Evolutionary conservation across 345 rosid species (phyloP).

Genomic region (Noccaea bulbosa): DNA sequence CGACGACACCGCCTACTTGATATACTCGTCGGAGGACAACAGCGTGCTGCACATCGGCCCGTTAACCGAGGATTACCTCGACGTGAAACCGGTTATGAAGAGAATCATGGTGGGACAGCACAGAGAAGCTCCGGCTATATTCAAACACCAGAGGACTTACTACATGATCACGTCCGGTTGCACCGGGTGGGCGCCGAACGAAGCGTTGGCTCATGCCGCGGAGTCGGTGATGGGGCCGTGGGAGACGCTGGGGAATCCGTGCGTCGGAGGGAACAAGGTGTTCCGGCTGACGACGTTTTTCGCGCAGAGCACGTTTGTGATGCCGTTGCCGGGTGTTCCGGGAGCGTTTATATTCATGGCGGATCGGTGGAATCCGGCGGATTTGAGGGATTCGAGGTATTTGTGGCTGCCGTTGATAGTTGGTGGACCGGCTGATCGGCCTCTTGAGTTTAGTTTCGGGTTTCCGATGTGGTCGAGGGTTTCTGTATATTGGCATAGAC

Average conservation of each 20-base stretch:
- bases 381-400: conserved; percentile 81
- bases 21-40: conserved; percentile 88
- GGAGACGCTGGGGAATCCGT: conserved; percentile 93
- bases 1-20: conserved; percentile 70
- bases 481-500: conserved; percentile 91
- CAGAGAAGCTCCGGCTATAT: conserved; percentile 90
- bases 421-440: conserved; percentile 80
- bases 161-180: conserved; percentile 98
- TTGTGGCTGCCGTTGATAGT: conserved; percentile 88
- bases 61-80: conserved; percentile 69
- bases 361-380: conserved; percentile 93
- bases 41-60: conserved; percentile 90
- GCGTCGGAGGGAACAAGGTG: conserved; percentile 80
- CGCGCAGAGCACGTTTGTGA: conserved; percentile 76
- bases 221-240: conserved; percentile 93
- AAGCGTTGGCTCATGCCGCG: conserved; percentile 81
- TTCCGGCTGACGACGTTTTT: conserved; percentile 71
- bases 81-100: conserved; percentile 56
- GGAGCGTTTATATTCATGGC: conserved; percentile 85
- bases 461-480: conserved; percentile 86
- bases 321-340: conserved; percentile 72
- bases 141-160: conserved; percentile 74
- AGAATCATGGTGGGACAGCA: conserved; percentile 75
- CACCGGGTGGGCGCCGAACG: conserved; percentile 97
- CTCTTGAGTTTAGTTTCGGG: conserved; percentile 75